A percentile compares a stretch with the other conserved stretches of the same genome.
Conservation (phyloP, 2,329 filamentous ascomycete species). For the Amphichorda felina region DNA sequence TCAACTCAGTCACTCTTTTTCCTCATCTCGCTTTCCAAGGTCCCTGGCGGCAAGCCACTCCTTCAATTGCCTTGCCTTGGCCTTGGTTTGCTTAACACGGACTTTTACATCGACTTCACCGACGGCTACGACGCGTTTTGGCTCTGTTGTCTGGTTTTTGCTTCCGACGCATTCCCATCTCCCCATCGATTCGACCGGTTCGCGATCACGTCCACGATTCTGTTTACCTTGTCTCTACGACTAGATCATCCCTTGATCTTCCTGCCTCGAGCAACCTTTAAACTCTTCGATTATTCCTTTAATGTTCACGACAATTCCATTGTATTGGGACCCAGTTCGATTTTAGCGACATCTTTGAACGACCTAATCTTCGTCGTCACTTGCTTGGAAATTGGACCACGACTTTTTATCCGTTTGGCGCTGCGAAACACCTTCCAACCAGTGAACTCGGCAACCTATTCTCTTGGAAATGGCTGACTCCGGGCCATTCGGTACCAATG, state of each 20-base stretch:
- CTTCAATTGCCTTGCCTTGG: neutral
- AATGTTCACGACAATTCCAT: too few species aligned
- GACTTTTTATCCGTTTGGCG: too few species aligned
- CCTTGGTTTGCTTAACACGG: neutral
- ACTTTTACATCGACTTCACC: neutral
- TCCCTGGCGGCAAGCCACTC: neutral
- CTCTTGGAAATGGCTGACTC: conserved; percentile 8
- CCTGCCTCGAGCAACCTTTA: neutral
- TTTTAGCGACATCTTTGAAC: too few species aligned
- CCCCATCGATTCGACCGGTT: neutral
- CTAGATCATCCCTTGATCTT: too few species aligned
- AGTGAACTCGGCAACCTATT: too few species aligned
- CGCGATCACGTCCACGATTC: conserved; percentile 2
- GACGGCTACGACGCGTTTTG: neutral
- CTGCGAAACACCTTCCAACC: too few species aligned
- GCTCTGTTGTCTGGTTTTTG: neutral
- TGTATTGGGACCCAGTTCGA: too few species aligned
- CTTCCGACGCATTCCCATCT: neutral
- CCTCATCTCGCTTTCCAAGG: neutral
- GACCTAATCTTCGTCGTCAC: neutral
- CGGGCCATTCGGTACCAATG: conserved; percentile 6
- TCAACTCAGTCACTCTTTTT: conserved; percentile 3
- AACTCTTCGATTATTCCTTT: neutral
- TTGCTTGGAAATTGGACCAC: too few species aligned
- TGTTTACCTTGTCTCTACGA: neutral